phyloP scores from a whole-genome alignment of 2,329 filamentous ascomycete species.

The Zymoseptoria ardabiliae region DNA sequence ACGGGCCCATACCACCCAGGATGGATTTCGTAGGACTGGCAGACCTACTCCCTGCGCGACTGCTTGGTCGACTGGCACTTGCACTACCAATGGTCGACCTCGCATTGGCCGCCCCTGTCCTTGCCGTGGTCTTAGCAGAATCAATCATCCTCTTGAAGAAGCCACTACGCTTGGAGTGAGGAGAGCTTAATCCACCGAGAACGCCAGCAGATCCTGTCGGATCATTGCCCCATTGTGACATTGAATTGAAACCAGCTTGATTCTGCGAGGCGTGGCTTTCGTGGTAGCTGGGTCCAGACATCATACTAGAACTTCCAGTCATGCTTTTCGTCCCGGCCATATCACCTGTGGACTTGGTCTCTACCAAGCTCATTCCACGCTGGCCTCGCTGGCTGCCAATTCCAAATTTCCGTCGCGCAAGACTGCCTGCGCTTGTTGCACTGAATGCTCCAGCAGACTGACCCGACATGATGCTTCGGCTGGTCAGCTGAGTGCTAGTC shows the following conservation, averaged over 20 bases:
- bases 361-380: constrained; percentile 15
- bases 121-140: constrained; percentile 74
- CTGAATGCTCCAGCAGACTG: constrained; percentile 85
- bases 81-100: constrained; percentile 73
- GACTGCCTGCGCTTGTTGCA: constrained; percentile 88
- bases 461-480: constrained; percentile 88
- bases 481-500: constrained; percentile 68
- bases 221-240: constrained; percentile 53
- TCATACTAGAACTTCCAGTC: constrained; percentile 47
- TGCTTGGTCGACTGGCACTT: constrained; percentile 25
- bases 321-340: constrained; percentile 32
- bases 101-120: constrained; percentile 72
- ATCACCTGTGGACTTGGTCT: constrained; percentile 23
- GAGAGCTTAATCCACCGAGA: constrained; percentile 68
- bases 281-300: constrained; percentile 55
- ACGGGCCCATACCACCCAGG: constrained; percentile 42
- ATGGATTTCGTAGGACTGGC: constrained; percentile 44
- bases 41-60: constrained; percentile 32
- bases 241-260: constrained; percentile 54
- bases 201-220: constrained; percentile 59
- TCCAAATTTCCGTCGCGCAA: constrained; percentile 64
- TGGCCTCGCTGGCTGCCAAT: constrained; percentile 33
- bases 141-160: constrained; percentile 96
- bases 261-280: constrained; percentile 66
- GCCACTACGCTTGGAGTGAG: constrained; percentile 68